Conservation (phyloP, 225 moss, liverwort and hornwort genomes). For the Pleurozium schreberi region DNA sequence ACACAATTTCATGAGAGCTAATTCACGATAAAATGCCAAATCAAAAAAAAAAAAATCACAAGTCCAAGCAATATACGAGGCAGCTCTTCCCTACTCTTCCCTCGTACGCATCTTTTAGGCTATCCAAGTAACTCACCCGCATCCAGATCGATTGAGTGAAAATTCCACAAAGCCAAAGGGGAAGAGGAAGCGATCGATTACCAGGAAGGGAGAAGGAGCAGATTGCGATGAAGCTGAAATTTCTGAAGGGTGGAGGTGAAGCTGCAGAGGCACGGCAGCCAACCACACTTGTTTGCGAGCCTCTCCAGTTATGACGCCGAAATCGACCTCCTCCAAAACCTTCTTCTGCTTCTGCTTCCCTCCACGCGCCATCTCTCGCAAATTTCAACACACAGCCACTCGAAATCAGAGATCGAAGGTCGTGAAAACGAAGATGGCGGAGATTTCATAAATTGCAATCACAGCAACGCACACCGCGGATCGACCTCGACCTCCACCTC, state of each 20-base stretch:
- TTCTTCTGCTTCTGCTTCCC: constrained; percentile 31
- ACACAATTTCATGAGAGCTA: background rate
- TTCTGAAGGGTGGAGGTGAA: constrained; percentile 70
- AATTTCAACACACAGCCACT: background rate
- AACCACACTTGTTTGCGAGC: constrained; percentile 95
- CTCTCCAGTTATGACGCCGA: constrained; percentile 41
- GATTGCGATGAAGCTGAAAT: constrained; percentile 47
- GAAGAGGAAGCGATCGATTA: background rate
- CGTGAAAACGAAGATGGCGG: background rate
- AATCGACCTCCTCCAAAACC: constrained; percentile 45
- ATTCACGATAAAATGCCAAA: background rate
- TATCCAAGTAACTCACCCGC: background rate
- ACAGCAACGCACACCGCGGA: background rate
- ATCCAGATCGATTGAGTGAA: background rate
- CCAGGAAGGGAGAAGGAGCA: constrained; percentile 53
- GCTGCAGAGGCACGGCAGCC: constrained; percentile 76
- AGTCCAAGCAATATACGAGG: background rate
- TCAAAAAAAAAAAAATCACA: background rate
- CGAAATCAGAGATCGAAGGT: background rate
- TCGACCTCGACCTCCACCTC: background rate
- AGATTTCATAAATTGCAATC: background rate
- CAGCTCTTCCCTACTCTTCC: background rate
- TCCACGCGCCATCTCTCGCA: constrained; percentile 13
- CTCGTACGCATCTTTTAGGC: background rate
- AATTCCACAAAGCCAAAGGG: background rate